Percentiles rank a stretch among this genome's conserved stretches.
Conservation (phyloP, 2,329 filamentous ascomycete genomes). For the Pyricularia sp. region DNA sequence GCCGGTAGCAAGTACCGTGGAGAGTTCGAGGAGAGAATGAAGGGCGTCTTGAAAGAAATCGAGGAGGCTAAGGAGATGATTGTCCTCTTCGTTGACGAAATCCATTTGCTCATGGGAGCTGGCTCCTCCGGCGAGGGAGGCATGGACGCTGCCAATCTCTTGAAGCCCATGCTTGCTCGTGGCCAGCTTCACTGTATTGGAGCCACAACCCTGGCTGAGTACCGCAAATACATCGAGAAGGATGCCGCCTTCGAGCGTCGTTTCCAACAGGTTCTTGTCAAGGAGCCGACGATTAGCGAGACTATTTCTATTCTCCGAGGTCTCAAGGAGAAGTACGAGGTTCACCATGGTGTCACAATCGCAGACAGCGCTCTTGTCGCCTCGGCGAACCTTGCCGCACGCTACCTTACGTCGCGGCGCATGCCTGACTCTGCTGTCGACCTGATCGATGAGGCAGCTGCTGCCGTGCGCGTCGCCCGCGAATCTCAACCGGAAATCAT, state of each 20-base stretch:
- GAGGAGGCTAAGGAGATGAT: constrained; percentile 91
- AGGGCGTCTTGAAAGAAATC: constrained; percentile 95
- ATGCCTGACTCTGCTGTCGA: constrained; percentile 96
- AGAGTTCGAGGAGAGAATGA: constrained; percentile 99
- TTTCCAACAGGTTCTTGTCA: constrained; percentile 96
- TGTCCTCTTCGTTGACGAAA: constrained; percentile 96
- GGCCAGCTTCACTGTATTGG: constrained; percentile 97
- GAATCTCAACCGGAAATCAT: constrained; percentile 95
- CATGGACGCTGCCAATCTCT: constrained; percentile 95
- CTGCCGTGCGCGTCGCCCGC: constrained; percentile 86
- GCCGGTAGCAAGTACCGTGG: constrained; percentile 97
- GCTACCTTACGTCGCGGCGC: constrained; percentile 81
- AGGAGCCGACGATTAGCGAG: constrained; percentile 78
- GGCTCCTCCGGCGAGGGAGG: constrained; percentile 89
- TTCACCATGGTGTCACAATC: constrained; percentile 95
- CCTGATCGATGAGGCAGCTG: constrained; percentile 88
- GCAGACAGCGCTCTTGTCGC: constrained; percentile 86
- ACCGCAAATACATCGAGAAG: constrained; percentile 94
- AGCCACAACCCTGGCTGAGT: constrained; percentile 87
- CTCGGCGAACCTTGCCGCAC: constrained; percentile 78
- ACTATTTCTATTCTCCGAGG: constrained; percentile 97
- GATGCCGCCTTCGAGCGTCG: constrained; percentile 95
- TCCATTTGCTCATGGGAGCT: constrained; percentile 95
- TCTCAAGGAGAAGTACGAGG: constrained; percentile 94
- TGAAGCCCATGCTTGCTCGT: constrained; percentile 96